These are phyloP conservation scores for Phytophthora quininea DNA, from an alignment of 352 stramenopile species.

Conservation along the genomic window DNA sequence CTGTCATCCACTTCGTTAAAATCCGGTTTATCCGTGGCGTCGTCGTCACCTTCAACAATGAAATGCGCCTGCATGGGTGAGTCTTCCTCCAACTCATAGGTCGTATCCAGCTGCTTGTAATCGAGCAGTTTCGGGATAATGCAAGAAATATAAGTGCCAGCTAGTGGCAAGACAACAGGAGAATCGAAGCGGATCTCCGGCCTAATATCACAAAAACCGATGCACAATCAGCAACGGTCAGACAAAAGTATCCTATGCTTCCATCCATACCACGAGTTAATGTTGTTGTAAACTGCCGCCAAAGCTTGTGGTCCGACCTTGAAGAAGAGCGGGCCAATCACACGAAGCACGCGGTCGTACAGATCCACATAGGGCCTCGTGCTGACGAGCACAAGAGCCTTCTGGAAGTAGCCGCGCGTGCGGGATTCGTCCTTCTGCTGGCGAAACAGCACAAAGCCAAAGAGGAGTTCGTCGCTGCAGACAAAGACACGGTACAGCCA, in stretches of 20 bases:
- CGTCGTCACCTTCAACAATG: constrained; percentile 55
- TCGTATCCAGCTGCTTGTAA: constrained; percentile 51
- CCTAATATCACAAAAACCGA: constrained; percentile 33
- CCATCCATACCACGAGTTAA: constrained; percentile 59
- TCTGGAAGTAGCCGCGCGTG: constrained; percentile 84
- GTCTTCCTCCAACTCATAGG: constrained; percentile 33
- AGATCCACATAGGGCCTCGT: constrained; percentile 77
- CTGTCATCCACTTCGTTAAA: constrained; percentile 46
- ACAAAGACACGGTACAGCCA: constrained; percentile 10
- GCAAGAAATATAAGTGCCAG: constrained; percentile 78
- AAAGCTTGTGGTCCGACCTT: constrained; percentile 71
- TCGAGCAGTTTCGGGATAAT: constrained; percentile 73
- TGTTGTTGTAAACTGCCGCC: constrained; percentile 74
- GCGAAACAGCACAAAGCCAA: constrained; percentile 87
- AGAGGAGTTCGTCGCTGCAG: constrained; percentile 54
- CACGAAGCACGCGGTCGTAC: constrained; percentile 72
- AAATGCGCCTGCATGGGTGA: constrained; percentile 62
- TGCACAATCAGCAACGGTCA: constrained; percentile 4
- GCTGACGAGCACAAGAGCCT: constrained; percentile 81
- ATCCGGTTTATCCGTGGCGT: constrained; percentile 31
- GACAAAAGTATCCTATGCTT: neutral
- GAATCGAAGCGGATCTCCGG: constrained; percentile 50
- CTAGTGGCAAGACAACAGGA: constrained; percentile 65
- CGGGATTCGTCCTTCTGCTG: constrained; percentile 76
- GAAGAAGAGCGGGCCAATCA: constrained; percentile 84